phyloP scores from a whole-genome alignment of 1,139 yeast species.

The Candida sp. region DNA sequence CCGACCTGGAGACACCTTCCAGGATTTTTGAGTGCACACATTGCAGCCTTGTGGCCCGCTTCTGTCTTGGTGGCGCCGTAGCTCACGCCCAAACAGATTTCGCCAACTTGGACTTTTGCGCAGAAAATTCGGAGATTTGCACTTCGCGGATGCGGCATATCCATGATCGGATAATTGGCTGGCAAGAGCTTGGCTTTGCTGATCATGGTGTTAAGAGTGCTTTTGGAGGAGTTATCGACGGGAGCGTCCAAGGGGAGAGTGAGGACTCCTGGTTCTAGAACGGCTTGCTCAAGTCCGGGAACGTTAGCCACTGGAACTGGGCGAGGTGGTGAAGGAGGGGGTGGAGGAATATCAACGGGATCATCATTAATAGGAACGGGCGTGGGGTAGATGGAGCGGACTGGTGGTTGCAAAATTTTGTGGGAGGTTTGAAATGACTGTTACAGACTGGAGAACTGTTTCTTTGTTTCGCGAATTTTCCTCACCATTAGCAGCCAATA shows the following conservation, averaged over 20 bases:
- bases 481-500: neutral
- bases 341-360: no score
- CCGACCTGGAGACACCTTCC: constrained; percentile 5
- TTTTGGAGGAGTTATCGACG: neutral
- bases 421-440: neutral
- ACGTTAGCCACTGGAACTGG: no score
- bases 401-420: neutral
- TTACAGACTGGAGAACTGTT: neutral
- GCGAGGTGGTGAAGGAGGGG: no score
- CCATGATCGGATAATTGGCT: neutral
- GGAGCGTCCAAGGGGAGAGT: neutral
- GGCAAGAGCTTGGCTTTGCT: neutral
- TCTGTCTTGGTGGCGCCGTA: constrained; percentile 30
- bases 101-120: constrained; percentile 25
- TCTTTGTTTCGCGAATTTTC: neutral
- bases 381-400: no score
- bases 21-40: constrained; percentile 29
- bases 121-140: neutral
- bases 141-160: neutral
- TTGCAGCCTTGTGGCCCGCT: constrained; percentile 36
- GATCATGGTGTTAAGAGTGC: neutral
- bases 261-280: constrained; percentile 3
- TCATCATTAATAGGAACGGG: no score
- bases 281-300: no score
- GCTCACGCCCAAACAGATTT: constrained; percentile 36